Conservation (phyloP, 768 basidiomycete species). For the Trametopsis cervina region DNA sequence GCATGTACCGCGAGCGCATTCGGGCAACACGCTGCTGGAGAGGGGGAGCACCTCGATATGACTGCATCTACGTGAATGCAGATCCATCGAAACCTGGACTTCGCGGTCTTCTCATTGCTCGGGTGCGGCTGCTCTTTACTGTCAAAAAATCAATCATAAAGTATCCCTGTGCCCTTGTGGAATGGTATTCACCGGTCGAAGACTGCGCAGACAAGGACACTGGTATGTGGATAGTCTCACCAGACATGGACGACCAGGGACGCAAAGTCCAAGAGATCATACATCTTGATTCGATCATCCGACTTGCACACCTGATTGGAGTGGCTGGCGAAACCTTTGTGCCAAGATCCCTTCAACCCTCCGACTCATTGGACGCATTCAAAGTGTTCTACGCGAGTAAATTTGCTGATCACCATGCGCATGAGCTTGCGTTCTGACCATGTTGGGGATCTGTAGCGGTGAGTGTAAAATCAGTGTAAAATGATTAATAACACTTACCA, state of each 20-base stretch:
- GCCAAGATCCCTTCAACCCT: background rate
- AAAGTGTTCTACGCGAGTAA: background rate
- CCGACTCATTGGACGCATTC: background rate
- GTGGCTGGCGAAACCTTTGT: background rate
- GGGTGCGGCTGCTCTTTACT: slow-evolving; percentile 20
- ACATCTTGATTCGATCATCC: slow-evolving; percentile 24
- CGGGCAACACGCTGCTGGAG: slow-evolving; percentile 18
- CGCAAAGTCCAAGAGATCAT: slow-evolving; percentile 12
- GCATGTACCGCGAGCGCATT: slow-evolving; percentile 25
- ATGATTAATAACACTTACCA: no score
- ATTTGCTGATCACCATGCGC: background rate
- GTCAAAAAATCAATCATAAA: slow-evolving; percentile 6
- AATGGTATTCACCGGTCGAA: slow-evolving; percentile 17
- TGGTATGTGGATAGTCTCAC: slow-evolving; percentile 24
- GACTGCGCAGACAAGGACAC: slow-evolving; percentile 19
- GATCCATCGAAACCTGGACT: slow-evolving; percentile 13
- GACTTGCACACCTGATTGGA: slow-evolving; percentile 14
- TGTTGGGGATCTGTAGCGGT: no score
- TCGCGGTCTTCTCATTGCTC: slow-evolving; percentile 15
- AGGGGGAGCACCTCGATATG: slow-evolving; percentile 1
- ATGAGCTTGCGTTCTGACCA: slow-evolving; percentile 2
- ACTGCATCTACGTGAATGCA: slow-evolving; percentile 20
- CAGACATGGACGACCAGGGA: slow-evolving; percentile 7
- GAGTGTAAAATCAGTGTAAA: no score
- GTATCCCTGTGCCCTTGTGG: slow-evolving; percentile 19